phyloP scores from a whole-genome alignment of 192 early-diverging fungal genomes.

The Coemansia sp. region DNA sequence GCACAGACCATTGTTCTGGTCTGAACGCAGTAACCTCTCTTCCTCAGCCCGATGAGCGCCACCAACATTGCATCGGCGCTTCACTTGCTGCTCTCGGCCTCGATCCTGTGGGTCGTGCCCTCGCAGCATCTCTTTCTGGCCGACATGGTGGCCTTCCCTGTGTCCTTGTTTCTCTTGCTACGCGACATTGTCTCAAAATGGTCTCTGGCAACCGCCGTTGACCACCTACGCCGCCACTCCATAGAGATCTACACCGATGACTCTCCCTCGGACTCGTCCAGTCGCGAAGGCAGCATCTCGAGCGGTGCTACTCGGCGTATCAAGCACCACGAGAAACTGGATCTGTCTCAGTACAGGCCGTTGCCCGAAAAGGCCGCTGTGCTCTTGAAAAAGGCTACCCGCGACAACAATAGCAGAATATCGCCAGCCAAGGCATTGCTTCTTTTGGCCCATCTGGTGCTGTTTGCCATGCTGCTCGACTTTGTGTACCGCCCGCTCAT shows the following conservation, averaged over 20 bases:
- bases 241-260: constrained; percentile 1
- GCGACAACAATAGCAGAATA: not conserved
- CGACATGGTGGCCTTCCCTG: constrained; percentile 45
- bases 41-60: constrained; percentile 10
- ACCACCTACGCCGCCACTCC: not conserved
- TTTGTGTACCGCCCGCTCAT: constrained; percentile 47
- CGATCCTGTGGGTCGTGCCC: constrained; percentile 42
- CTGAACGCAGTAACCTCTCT: too few relatives aligned
- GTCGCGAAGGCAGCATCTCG: constrained; percentile 1
- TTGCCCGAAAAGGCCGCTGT: not conserved
- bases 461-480: constrained; percentile 45
- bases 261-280: constrained; percentile 2
- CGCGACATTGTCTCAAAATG: constrained; percentile 27
- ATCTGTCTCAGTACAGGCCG: constrained; percentile 4
- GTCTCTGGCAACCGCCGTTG: constrained; percentile 1
- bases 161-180: constrained; percentile 25
- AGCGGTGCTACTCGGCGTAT: not conserved
- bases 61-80: constrained; percentile 19
- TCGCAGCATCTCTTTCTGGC: constrained; percentile 21
- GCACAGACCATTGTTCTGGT: not conserved
- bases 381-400: not conserved
- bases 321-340: not conserved
- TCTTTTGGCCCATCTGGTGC: constrained; percentile 18
- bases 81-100: constrained; percentile 31
- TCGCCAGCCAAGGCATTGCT: constrained; percentile 7